These are phyloP conservation scores for Dryadomyces quercus-mongolicae DNA, from an alignment of 2,329 filamentous ascomycete genomes.

Conservation along the genomic window DNA sequence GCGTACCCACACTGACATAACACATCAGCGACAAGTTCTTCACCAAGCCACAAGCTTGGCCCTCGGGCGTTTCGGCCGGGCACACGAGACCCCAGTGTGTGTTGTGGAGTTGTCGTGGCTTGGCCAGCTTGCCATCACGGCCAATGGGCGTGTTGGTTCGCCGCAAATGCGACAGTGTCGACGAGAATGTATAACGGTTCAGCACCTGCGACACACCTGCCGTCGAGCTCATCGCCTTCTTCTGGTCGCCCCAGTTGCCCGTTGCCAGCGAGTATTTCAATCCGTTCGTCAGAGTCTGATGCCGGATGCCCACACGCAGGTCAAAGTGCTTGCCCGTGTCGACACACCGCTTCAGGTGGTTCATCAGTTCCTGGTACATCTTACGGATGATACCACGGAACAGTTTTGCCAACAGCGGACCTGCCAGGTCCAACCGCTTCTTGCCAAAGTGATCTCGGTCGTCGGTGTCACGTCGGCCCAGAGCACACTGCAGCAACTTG, in stretches of 20 bases:
- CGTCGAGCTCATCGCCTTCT: slow-evolving; percentile 90
- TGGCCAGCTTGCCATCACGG: slow-evolving; percentile 94
- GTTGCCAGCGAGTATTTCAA: slow-evolving; percentile 95
- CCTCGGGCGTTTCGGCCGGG: slow-evolving; percentile 94
- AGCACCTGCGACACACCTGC: slow-evolving; percentile 97
- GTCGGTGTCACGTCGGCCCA: slow-evolving; percentile 87
- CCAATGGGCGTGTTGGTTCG: slow-evolving; percentile 97
- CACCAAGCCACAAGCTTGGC: slow-evolving; percentile 93
- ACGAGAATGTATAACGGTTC: slow-evolving; percentile 95
- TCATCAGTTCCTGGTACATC: slow-evolving; percentile 81
- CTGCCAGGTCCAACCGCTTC: slow-evolving; percentile 92
- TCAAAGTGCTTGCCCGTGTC: slow-evolving; percentile 85
- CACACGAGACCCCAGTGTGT: slow-evolving; percentile 98
- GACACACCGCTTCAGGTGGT: slow-evolving; percentile 84
- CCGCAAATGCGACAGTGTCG: slow-evolving; percentile 89
- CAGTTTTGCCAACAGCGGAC: slow-evolving; percentile 86
- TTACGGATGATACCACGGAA: slow-evolving; percentile 88
- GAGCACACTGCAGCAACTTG: slow-evolving; percentile 80
- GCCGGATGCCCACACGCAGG: slow-evolving; percentile 80
- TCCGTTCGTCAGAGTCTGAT: slow-evolving; percentile 80
- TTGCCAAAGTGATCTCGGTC: slow-evolving; percentile 99
- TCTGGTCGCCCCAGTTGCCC: slow-evolving; percentile 98
- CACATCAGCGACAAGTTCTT: slow-evolving; percentile 98
- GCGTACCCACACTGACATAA: slow-evolving; percentile 90
- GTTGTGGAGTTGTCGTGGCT: slow-evolving; percentile 94